Percentiles rank a stretch among this genome's conserved stretches.
These are phyloP conservation scores for Pseudomassariella vexata DNA, from an alignment of 2,329 filamentous ascomycete genomes.

Conservation along the genomic window DNA sequence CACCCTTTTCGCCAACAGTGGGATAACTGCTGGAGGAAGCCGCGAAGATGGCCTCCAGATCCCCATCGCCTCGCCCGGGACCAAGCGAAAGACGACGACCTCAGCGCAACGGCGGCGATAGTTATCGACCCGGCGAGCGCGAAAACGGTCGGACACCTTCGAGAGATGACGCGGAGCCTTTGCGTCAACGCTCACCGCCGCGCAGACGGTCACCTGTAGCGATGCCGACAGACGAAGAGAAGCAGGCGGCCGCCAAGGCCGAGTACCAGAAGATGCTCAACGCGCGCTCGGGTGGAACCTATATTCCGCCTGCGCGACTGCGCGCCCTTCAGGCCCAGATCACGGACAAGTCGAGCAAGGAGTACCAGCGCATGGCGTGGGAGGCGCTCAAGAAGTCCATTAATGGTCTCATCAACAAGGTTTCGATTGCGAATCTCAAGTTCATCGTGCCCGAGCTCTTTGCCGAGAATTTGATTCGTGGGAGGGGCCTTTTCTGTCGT, in stretches of 20 bases:
- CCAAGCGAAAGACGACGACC: constrained; percentile 19
- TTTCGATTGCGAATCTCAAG: constrained; percentile 98
- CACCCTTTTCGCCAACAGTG: too few species aligned
- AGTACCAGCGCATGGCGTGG: constrained; percentile 99
- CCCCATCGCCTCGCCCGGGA: constrained; percentile 24
- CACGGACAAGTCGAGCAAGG: constrained; percentile 91
- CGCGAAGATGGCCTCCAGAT: constrained; percentile 4
- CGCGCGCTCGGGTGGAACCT: constrained; percentile 92
- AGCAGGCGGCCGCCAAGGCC: constrained; percentile 81
- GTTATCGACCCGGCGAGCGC: constrained; percentile 37
- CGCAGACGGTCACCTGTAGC: constrained; percentile 17
- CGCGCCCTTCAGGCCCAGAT: constrained; percentile 93
- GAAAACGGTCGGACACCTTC: constrained; percentile 15
- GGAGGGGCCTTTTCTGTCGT: constrained; percentile 86
- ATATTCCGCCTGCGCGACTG: constrained; percentile 88
- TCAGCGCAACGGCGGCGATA: constrained; percentile 42
- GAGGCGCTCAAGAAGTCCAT: constrained; percentile 98
- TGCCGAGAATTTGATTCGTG: constrained; percentile 86
- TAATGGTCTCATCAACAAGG: constrained; percentile 98
- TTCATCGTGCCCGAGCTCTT: constrained; percentile 95
- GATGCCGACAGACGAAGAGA: constrained; percentile 66
- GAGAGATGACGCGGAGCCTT: constrained; percentile 2
- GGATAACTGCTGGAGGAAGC: too few species aligned
- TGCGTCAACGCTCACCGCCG: constrained; percentile 10
- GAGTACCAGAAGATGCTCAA: constrained; percentile 90